Conservation (phyloP, 2,329 filamentous ascomycete genomes). For the Remersonia thermophila region DNA sequence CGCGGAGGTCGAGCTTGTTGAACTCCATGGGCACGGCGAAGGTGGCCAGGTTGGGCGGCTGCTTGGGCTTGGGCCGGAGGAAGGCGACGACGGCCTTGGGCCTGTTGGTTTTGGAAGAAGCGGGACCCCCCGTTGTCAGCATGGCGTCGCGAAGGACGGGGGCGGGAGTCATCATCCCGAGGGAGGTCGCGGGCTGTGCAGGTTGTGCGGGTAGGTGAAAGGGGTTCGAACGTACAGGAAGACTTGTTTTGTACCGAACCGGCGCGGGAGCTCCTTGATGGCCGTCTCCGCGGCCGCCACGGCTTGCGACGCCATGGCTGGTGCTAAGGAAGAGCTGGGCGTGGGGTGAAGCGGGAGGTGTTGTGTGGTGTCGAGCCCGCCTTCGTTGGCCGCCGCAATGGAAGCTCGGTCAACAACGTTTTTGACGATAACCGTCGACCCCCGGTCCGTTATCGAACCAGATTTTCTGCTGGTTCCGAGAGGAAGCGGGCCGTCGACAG, state of each 20-base stretch:
- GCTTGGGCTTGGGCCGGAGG: conserved; percentile 54
- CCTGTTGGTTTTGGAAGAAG: conserved; percentile 36
- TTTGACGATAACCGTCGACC: too few relatives aligned
- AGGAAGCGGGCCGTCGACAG: conserved; percentile 12
- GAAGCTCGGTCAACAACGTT: too few relatives aligned
- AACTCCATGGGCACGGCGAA: conserved; percentile 86
- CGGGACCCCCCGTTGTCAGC: neutral
- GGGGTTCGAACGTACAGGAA: conserved; percentile 35
- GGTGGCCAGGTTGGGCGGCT: conserved; percentile 69
- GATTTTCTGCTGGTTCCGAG: conserved; percentile 11
- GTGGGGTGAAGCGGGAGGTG: too few relatives aligned
- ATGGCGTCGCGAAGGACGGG: neutral
- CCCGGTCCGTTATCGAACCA: conserved; percentile 2
- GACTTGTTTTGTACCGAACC: conserved; percentile 37
- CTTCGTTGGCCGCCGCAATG: too few relatives aligned
- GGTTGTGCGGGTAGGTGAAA: too few relatives aligned
- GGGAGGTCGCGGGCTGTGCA: too few relatives aligned
- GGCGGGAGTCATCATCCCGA: neutral
- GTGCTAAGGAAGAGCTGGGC: too few relatives aligned
- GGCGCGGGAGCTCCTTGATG: conserved; percentile 26
- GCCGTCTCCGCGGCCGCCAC: conserved; percentile 23
- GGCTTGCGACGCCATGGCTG: conserved; percentile 16
- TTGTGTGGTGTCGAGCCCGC: too few relatives aligned
- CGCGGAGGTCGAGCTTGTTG: conserved; percentile 92
- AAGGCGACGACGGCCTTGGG: conserved; percentile 73